Conservation (phyloP, 345 rosid species). For the Citrus medica region DNA sequence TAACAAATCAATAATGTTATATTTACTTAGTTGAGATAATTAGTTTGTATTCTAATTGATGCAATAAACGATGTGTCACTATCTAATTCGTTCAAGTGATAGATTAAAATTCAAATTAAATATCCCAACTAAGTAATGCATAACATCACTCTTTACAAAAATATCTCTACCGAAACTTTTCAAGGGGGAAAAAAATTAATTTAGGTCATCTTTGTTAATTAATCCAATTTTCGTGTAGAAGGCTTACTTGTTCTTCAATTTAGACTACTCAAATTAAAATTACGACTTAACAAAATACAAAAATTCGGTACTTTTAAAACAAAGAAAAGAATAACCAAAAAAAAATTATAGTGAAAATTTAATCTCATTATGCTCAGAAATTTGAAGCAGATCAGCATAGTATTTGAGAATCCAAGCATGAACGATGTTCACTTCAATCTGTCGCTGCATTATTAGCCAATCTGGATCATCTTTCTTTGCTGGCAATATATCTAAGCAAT, state of each 20-base stretch:
- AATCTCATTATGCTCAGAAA: not conserved
- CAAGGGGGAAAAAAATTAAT: no score
- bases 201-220: no score
- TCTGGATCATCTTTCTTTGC: constrained; percentile 13
- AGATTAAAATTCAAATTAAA: no score
- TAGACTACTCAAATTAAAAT: not conserved
- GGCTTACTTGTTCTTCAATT: not conserved
- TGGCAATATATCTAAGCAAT: constrained; percentile 21
- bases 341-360: not conserved
- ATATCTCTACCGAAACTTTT: no score
- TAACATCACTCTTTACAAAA: no score
- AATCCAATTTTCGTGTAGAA: no score
- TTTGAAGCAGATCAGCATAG: constrained; percentile 9
- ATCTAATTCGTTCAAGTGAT: no score
- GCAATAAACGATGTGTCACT: no score
- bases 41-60: no score
- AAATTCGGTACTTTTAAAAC: not conserved
- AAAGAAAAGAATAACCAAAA: not conserved
- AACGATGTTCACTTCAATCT: constrained; percentile 11
- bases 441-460: constrained; percentile 10
- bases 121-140: no score
- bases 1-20: no score
- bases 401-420: constrained; percentile 17
- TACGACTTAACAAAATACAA: not conserved
- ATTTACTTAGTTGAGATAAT: no score